Evolutionary conservation across 2,329 filamentous ascomycete genomes (phyloP).

Genomic region (Aspergillus pseudotamarii): DNA sequence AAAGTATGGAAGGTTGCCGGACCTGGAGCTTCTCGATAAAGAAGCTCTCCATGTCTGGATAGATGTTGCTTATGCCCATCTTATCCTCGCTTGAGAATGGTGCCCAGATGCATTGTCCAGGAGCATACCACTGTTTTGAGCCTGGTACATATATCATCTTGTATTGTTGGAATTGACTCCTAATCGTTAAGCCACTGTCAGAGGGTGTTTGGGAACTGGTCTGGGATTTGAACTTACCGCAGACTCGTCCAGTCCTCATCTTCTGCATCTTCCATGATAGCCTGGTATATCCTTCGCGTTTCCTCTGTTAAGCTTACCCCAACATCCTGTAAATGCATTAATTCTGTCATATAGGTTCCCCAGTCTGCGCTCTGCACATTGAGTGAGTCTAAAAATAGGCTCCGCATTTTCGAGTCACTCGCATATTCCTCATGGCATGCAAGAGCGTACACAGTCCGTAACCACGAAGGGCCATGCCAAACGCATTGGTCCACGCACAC

Average conservation of each 20-base stretch:
- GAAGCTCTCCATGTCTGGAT: neutral
- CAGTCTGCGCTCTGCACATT: neutral
- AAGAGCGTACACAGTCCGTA: neutral
- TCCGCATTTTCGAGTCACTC: neutral
- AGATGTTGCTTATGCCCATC: slow-evolving; percentile 4
- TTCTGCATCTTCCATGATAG: neutral
- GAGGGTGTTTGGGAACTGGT: neutral
- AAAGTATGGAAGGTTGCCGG: neutral
- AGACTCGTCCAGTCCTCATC: neutral
- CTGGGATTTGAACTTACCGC: neutral
- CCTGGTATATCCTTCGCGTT: neutral
- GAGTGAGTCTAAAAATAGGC: neutral
- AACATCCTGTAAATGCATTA: neutral
- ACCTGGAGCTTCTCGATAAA: slow-evolving; percentile 6
- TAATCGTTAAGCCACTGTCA: neutral
- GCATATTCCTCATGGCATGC: neutral
- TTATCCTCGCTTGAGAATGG: neutral
- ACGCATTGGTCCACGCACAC: neutral
- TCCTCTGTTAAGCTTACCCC: neutral
- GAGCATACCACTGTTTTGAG: neutral
- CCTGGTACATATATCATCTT: neutral
- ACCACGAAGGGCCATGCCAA: neutral
- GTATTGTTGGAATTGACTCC: neutral
- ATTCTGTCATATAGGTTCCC: neutral
- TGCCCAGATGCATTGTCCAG: neutral